A percentile compares a stretch with the other conserved stretches of the same genome.
Evolutionary conservation across 371 early-diverging fungal species (phyloP).

Genomic region (Sporodiniella umbellata): DNA sequence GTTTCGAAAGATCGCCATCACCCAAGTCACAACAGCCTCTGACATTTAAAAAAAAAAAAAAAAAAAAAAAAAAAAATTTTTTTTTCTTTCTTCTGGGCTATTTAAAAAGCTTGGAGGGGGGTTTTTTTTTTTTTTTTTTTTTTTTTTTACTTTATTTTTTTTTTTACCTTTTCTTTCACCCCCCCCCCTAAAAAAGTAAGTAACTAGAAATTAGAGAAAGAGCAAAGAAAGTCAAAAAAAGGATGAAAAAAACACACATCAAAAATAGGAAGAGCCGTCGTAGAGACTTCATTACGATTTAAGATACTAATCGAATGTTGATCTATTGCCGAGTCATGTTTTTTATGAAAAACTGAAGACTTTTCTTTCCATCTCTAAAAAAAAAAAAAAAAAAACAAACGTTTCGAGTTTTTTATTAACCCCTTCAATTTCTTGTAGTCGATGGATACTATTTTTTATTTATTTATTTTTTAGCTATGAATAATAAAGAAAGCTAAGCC

Average conservation of each 20-base stretch:
- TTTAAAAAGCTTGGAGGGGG: too few relatives aligned
- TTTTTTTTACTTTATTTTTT: background rate
- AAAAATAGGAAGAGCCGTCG: slow-evolving; percentile 35
- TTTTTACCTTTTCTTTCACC: background rate
- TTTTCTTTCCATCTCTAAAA: background rate
- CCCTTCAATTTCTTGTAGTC: too few relatives aligned
- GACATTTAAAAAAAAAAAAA: background rate
- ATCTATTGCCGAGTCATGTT: slow-evolving; percentile 26
- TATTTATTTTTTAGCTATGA: too few relatives aligned
- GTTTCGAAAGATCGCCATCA: slow-evolving; percentile 20
- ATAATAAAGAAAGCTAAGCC: too few relatives aligned
- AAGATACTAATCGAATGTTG: slow-evolving; percentile 7
- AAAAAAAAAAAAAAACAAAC: too few relatives aligned
- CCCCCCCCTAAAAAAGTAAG: too few relatives aligned
- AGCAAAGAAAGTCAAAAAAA: slow-evolving; percentile 2
- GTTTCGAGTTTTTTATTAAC: too few relatives aligned
- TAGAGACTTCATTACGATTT: slow-evolving; percentile 13
- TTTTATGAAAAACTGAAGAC: background rate
- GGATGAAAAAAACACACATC: slow-evolving; percentile 30
- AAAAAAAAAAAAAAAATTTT: background rate
- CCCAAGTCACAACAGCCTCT: slow-evolving; percentile 6
- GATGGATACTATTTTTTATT: too few relatives aligned
- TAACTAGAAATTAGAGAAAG: background rate
- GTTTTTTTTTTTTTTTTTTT: background rate
- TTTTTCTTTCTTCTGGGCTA: background rate